Evolutionary conservation across 768 basidiomycete genomes (phyloP), one percentile per base, ranked within the genome.

Genomic region (Naematelia encephala): DNA sequence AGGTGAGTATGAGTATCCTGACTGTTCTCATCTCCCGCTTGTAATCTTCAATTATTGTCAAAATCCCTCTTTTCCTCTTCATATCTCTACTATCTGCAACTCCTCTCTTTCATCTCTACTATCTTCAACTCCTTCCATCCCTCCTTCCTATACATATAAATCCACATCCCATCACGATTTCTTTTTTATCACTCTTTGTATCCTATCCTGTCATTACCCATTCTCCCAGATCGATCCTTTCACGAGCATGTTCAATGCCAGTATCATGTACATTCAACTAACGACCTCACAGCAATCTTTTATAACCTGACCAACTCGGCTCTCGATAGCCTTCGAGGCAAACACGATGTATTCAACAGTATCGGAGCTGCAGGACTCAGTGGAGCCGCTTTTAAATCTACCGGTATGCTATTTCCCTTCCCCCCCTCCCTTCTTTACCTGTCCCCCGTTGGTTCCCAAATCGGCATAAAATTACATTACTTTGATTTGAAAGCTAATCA

Each of bases 231-330:
- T n/a, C n/a, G n/a, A n/a, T n/a, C n/a, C n/a, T n/a, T n/a, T n/a
- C n/a, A n/a, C n/a, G n/a, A n/a, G n/a, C n/a, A n/a, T n/a, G n/a
- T n/a, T n/a, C n/a, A n/a, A n/a, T n/a, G n/a, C n/a, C n/a, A n/a
- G n/a, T n/a, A n/a, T n/a, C n/a, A n/a, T n/a, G n/a, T n/a, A n/a
- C n/a, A n/a, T n/a, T n/a, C n/a, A n/a, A n/a, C n/a, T n/a, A n/a
- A n/a, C 59, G 25, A 63, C 52, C 0, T 2, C 8, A 21, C 76
- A 99, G 94, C 94, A 56, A 85, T 99, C 67, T 84, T 88, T 68
- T 99, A 99, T 81, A 99, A 99, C 79, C 88, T 86, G 65, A 84
- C 97, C 80, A 98, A 97, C 82, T 94, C 93, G 60, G 84, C 87
- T 55, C 89, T 98, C 71, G 94, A 97, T 78, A 81, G 84, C 58